These are phyloP conservation scores for Centaurea solstitialis DNA, from an alignment of 129 eudicot species.

Conservation along the genomic window DNA sequence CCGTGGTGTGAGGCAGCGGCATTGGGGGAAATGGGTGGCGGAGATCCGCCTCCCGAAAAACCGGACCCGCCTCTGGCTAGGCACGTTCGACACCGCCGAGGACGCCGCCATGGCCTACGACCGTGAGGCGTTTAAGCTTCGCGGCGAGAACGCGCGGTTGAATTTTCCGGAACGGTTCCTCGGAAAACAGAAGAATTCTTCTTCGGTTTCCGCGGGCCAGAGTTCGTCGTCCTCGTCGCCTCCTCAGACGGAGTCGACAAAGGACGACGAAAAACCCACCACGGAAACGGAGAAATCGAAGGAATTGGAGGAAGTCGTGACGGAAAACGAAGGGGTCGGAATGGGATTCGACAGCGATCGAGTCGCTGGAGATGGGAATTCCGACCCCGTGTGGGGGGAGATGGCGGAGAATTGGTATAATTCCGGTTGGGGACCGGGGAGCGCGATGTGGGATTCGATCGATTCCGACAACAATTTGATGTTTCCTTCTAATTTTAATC, in stretches of 20 bases:
- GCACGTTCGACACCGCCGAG: constrained; percentile 88
- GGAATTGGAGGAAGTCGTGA: constrained; percentile 28
- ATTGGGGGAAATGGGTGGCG: constrained; percentile 99
- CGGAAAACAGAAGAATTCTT: constrained; percentile 33
- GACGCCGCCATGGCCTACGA: constrained; percentile 95
- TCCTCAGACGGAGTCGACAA: constrained; percentile 14
- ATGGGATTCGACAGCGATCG: background rate
- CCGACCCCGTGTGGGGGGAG: constrained; percentile 66
- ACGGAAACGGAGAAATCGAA: constrained; percentile 14
- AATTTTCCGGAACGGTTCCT: constrained; percentile 79
- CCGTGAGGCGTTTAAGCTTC: constrained; percentile 75
- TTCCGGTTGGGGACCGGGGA: constrained; percentile 94
- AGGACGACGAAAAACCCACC: background rate
- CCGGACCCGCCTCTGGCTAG: constrained; percentile 90
- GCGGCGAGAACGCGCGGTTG: constrained; percentile 81
- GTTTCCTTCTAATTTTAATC: constrained; percentile 55
- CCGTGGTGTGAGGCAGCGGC: constrained; percentile 91
- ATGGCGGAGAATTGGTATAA: constrained; percentile 73
- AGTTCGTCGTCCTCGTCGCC: constrained; percentile 28
- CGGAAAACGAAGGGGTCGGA: constrained; percentile 24
- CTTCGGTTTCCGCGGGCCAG: constrained; percentile 18
- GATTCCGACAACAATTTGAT: constrained; percentile 57
- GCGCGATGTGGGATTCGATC: constrained; percentile 88
- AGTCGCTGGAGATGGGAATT: constrained; percentile 2
- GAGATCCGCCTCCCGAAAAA: constrained; percentile 85